A percentile compares a stretch with the other conserved stretches of the same genome.
phyloP scores from a whole-genome alignment of 2,329 filamentous ascomycete genomes.

The Lecanosticta acicola region DNA sequence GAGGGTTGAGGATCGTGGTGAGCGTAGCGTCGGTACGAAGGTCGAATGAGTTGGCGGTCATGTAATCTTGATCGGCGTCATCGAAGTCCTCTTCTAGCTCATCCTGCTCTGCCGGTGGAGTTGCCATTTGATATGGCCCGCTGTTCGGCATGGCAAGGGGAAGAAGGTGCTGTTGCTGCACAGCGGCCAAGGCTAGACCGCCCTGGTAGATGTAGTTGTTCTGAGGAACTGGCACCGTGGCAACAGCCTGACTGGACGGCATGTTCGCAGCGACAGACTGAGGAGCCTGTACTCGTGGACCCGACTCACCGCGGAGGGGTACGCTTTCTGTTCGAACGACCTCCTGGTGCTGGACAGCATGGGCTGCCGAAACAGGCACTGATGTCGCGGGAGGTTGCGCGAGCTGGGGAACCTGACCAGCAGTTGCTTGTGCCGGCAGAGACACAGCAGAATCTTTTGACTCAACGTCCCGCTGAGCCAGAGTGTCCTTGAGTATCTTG shows the following conservation, averaged over 20 bases:
- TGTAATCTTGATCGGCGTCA: slow-evolving; percentile 62
- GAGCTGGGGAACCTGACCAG: slow-evolving; percentile 1
- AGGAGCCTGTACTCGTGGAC: not conserved
- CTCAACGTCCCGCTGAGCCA: slow-evolving; percentile 3
- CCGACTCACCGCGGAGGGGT: slow-evolving; percentile 26
- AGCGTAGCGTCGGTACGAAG: slow-evolving; percentile 64
- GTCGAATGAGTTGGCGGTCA: slow-evolving; percentile 71
- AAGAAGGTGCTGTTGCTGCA: too few relatives aligned
- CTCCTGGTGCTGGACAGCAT: slow-evolving; percentile 22
- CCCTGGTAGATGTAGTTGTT: not conserved
- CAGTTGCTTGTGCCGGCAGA: slow-evolving; percentile 1
- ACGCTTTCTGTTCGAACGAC: slow-evolving; percentile 24
- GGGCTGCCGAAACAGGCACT: not conserved
- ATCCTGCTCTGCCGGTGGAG: slow-evolving; percentile 16
- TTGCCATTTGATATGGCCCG: slow-evolving; percentile 11
- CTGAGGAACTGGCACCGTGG: not conserved
- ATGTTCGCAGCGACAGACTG: not conserved
- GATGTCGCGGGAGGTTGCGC: slow-evolving; percentile 3
- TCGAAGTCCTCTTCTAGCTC: slow-evolving; percentile 64
- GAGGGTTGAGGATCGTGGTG: slow-evolving; percentile 58
- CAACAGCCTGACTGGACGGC: not conserved
- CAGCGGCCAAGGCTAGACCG: too few relatives aligned
- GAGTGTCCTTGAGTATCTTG: slow-evolving; percentile 27
- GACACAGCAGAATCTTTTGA: not conserved
- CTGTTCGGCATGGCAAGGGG: too few relatives aligned